Evolutionary conservation across 1,284 basidiomycete genomes (phyloP).

Genomic region (Tilletia walkeri): DNA sequence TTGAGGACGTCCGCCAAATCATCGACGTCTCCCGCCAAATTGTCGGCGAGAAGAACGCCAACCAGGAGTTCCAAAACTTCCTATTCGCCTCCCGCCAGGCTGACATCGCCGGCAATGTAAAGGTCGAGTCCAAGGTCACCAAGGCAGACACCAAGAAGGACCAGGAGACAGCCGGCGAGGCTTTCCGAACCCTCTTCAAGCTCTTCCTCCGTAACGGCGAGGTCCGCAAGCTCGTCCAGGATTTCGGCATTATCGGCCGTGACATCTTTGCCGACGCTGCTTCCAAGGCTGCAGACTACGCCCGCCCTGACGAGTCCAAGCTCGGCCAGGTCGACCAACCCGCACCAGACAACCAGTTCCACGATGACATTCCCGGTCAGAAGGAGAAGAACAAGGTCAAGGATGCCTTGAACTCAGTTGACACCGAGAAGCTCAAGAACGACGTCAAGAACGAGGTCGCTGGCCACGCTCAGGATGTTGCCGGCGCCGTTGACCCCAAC

Average conservation of each 20-base stretch:
- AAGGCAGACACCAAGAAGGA: constrained; percentile 47
- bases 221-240: constrained; percentile 46
- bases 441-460: constrained; percentile 54
- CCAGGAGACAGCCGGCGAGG: constrained; percentile 47
- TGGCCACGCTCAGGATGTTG: constrained; percentile 34
- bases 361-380: constrained; percentile 59
- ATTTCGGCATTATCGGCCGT: constrained; percentile 58
- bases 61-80: constrained; percentile 52
- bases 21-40: constrained; percentile 36
- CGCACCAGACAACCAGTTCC: constrained; percentile 56
- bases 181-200: constrained; percentile 48
- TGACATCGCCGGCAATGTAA: constrained; percentile 33
- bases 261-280: constrained; percentile 79
- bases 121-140: constrained; percentile 35
- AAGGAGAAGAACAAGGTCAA: constrained; percentile 40
- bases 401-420: constrained; percentile 31
- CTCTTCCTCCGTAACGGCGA: constrained; percentile 53
- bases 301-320: constrained; percentile 69
- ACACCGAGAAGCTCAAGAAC: constrained; percentile 42
- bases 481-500: constrained; percentile 46
- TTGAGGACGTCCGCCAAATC: constrained; percentile 45
- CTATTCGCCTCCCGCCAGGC: constrained; percentile 44
- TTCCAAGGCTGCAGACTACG: constrained; percentile 69
- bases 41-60: constrained; percentile 47
- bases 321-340: constrained; percentile 71